Evolutionary conservation across 1,284 basidiomycete species (phyloP).

Genomic region (Melampsora larici-populina): DNA sequence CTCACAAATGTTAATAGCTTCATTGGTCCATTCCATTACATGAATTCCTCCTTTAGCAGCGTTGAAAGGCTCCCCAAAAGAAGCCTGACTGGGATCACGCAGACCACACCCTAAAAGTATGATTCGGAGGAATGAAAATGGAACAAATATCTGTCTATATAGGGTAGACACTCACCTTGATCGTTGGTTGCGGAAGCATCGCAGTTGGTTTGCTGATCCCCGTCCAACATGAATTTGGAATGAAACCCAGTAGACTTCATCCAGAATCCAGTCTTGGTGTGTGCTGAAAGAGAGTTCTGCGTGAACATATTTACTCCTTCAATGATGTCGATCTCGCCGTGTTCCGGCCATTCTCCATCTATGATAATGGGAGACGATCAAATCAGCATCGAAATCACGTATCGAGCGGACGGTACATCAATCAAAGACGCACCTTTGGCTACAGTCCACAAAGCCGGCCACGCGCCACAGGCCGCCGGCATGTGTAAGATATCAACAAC

Average conservation of each 20-base stretch:
- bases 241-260: slow-evolving; percentile 2
- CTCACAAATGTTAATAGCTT: slow-evolving; percentile 38
- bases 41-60: slow-evolving; percentile 46
- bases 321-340: slow-evolving; percentile 69
- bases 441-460: slow-evolving; percentile 69
- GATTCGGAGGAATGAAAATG: neutral
- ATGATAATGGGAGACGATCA: neutral
- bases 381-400: neutral
- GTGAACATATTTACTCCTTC: slow-evolving; percentile 63
- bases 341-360: slow-evolving; percentile 66
- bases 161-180: neutral
- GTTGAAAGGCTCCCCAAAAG: slow-evolving; percentile 46
- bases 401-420: no score
- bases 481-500: slow-evolving; percentile 54
- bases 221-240: neutral
- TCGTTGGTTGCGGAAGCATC: neutral
- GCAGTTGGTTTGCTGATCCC: neutral
- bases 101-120: neutral
- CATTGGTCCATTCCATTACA: slow-evolving; percentile 47
- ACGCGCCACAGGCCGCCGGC: slow-evolving; percentile 73
- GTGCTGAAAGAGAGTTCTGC: neutral
- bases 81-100: slow-evolving; percentile 43
- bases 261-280: neutral
- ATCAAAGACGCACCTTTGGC: neutral
- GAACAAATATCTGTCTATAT: neutral